Evolutionary conservation across 2,329 filamentous ascomycete species (phyloP).

Genomic region (Ophiostoma perfectum): DNA sequence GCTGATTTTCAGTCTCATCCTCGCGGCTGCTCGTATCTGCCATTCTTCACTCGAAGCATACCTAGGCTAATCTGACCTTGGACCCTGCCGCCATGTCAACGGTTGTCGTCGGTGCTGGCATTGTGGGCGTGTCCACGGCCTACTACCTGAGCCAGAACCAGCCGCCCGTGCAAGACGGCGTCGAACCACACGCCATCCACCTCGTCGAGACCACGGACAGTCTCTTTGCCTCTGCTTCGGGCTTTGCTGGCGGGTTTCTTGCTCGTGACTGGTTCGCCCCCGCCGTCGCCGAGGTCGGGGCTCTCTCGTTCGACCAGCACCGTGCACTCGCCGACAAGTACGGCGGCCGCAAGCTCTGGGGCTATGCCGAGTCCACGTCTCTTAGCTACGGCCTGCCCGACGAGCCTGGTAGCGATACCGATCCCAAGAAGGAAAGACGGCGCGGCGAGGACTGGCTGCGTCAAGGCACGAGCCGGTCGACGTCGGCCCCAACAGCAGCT

Average conservation of each 20-base stretch:
- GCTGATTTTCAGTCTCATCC: background rate
- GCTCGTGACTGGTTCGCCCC: constrained; percentile 67
- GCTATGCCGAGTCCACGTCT: constrained; percentile 50
- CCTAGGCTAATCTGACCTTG: no score
- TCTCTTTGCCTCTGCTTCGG: constrained; percentile 69
- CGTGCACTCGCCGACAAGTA: constrained; percentile 55
- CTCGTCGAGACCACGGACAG: constrained; percentile 44
- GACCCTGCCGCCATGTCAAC: constrained; percentile 40
- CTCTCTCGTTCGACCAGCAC: constrained; percentile 65
- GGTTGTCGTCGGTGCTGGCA: constrained; percentile 63
- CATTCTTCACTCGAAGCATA: background rate
- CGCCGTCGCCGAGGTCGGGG: constrained; percentile 50
- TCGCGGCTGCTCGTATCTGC: background rate
- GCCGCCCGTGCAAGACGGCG: constrained; percentile 31
- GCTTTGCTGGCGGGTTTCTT: constrained; percentile 68
- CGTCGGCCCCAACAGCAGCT: constrained; percentile 29
- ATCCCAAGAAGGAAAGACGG: background rate
- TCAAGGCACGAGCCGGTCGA: constrained; percentile 35
- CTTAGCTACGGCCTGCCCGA: constrained; percentile 43
- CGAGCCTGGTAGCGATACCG: constrained; percentile 26
- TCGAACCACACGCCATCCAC: constrained; percentile 36
- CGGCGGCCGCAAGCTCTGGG: constrained; percentile 50
- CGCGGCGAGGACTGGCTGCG: constrained; percentile 60
- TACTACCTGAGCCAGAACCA: constrained; percentile 60
- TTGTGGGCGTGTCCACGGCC: constrained; percentile 65